Base-by-base conservation (phyloP, 2,329 filamentous ascomycete genomes). In the Epichloe sp. region DNA sequence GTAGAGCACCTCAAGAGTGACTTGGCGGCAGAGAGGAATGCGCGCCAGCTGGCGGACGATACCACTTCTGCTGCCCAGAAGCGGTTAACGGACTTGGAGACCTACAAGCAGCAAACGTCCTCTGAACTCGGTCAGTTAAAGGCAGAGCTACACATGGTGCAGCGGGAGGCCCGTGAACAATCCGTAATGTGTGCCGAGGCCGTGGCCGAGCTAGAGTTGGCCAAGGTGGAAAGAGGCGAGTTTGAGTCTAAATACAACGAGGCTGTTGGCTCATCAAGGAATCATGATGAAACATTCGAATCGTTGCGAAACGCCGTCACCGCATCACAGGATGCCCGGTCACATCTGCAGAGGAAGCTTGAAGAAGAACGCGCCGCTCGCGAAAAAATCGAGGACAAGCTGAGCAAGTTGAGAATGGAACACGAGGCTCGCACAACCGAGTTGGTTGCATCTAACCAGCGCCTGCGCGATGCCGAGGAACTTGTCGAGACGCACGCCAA, bases 151-250 rank as follows among this genome's bases (percentile, higher is more conserved):
- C 88, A 97, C 62, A 76, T 86, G 59, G 76, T 80, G 2, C 86
- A 95, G 63, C 85, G 82, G 35, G 79, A 85, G 52, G 82, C 86
- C 21, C 79, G 93, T 53, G 88, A 97, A 59, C 85, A 95, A 57
- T 80, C 87, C 0, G 79, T 89, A n/a, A 73, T 80, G 31, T 81
- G 83, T 38, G 77, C 87, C 0, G 88, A 96, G 64, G 84, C 90
- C 1, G 75, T 86, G 51, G 80, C 88, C 1, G 76, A 85, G 40
- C 72, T 86, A 42, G 82, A 88, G 58, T 71, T 95, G 53, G 71
- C 95, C n/a, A 77, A 77, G 50, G 78, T 94, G n/a, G 91, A 97
- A 63, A 95, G 93, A 65, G 79, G 84, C 3, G 88, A 94, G 56
- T 67, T 95, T 14, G 75, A 78, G 49, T 71, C 72, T 36, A 86